Base-by-base conservation (phyloP, 768 basidiomycete species). In the Auriculariales sp. region DNA sequence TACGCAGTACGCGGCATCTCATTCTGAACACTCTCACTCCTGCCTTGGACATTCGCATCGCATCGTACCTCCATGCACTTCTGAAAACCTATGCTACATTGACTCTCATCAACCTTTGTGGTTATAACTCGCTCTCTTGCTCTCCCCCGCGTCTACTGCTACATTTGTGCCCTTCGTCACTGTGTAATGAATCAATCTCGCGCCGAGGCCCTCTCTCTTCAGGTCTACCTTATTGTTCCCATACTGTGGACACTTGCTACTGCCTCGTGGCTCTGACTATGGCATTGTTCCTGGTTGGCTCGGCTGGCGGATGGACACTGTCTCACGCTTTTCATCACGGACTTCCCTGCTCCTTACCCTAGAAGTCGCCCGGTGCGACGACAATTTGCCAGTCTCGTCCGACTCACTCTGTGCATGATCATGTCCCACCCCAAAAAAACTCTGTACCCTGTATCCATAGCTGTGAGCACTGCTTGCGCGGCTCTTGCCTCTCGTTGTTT, bases 391-490 rank as follows among this genome's bases (percentile, higher is more conserved):
- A 24, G 12, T 25, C 39, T 19, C 22, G 10, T 24, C 39, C 19
- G 19, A 44, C 19, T 44, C 22, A 19, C 39, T 4, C 39, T 15
- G 6, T 6, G 15, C 9, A 22, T 24, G 19, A n/a, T n/a, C n/a
- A n/a, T n/a, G n/a, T n/a, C n/a, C n/a, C n/a, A n/a, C n/a, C n/a
- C n/a, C n/a, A n/a, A n/a, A n/a, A n/a, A n/a, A n/a, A n/a, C n/a
- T n/a, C n/a, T n/a, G n/a, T 19, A 44, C 11, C 22, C 22, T 44
- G 39, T 44, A 44, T 44, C 39, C 19, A 7, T 44, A 44, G 39
- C 39, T 44, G 39, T 44, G 39, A 44, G 39, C 39, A 44, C 39
- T 44, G 39, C 39, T 24, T 44, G 39, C 39, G 39, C 39, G 39
- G 22, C 39, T 25, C 39, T 25, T 25, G 14, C 39, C 39, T 25